Percentiles rank a stretch among this genome's conserved stretches.
Evolutionary conservation across 2,329 filamentous ascomycete species (phyloP).

Genomic region (Blumeria hordei): DNA sequence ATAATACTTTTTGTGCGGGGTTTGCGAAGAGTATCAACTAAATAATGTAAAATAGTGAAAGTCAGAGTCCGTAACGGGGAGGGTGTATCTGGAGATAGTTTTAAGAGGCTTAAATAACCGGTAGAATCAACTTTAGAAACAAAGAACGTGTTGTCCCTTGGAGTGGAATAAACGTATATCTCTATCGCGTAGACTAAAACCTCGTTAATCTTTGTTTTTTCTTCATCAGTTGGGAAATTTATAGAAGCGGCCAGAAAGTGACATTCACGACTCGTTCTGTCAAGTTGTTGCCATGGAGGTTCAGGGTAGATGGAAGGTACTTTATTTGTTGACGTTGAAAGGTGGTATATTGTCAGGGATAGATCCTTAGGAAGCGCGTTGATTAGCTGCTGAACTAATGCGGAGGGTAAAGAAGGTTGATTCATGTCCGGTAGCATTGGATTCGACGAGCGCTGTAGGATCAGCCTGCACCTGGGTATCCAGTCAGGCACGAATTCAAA

Average conservation of each 20-base stretch:
- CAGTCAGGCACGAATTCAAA: too few species aligned
- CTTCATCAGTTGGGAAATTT: constrained; percentile 7
- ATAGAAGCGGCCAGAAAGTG: constrained; percentile 48
- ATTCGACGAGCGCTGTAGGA: too few species aligned
- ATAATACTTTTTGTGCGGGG: constrained; percentile 46
- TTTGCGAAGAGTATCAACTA: constrained; percentile 43
- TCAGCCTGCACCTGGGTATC: too few species aligned
- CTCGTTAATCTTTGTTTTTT: constrained; percentile 9
- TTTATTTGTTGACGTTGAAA: constrained; percentile 60
- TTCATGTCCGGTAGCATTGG: too few species aligned
- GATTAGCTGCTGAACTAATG: constrained; percentile 12
- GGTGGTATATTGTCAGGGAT: constrained; percentile 52
- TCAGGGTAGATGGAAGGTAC: constrained; percentile 58
- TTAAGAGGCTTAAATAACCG: constrained; percentile 50
- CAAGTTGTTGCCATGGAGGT: constrained; percentile 43
- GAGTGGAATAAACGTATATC: constrained; percentile 65
- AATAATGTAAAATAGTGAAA: constrained; percentile 49
- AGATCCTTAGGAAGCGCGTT: constrained; percentile 25
- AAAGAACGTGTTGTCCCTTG: constrained; percentile 63
- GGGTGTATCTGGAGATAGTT: constrained; percentile 33
- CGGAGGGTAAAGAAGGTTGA: background rate
- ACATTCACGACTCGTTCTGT: constrained; percentile 65
- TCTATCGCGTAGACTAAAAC: constrained; percentile 68
- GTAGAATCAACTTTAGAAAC: constrained; percentile 95
- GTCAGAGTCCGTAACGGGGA: constrained; percentile 57